Base-by-base conservation (phyloP, 75 land plant species). In the Adiantum capillusveneris region DNA sequence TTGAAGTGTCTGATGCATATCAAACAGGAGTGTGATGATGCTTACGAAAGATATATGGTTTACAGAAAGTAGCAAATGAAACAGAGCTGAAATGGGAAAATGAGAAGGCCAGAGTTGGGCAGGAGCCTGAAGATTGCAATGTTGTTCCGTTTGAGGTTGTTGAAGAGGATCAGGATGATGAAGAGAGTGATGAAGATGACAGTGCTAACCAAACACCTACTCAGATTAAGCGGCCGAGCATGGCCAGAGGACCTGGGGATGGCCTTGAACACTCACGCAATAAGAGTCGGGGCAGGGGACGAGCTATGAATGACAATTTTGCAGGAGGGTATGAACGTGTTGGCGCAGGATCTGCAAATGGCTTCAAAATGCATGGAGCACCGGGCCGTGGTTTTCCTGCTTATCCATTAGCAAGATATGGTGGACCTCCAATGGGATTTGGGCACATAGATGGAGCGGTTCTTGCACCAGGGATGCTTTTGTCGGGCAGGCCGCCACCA, bases 161-260 rank as follows among this genome's bases (percentile, higher is more conserved):
- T 57, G 97, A 90, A 48, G 97, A 90, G 24, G 97, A 92, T 53
- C 89, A 92, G 44, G 97, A 92, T 44, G 97, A 92, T 28, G 88
- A 87, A 49, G 81, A 80, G 43, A 90, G 90, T 25, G 97, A 92
- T 41, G 97, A 91, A 50, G 89, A 85, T 2, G 97, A 84, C 24
- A 72, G 75, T 54, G 60, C 56, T 55, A 82, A 70, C 26, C 80
- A 68, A 39, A 49, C 65, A 5, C 9, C 37, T 5, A 9, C 9
- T 9, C 37, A 34, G 37, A 9, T 3, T 34, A 34, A 26, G 46
- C 59, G 39, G 30, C 25, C 21, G 12, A 50, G 9, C 12, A 50
- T 20, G 7, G 3, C 37, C 37, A 34, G 9, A 34, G 37, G 37
- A 34, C 37, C 37, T 34, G 37, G 37, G 3, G 37, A 34, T 34